Conservation (phyloP, 2,329 filamentous ascomycete species). For the Penicillium capsulatum region DNA sequence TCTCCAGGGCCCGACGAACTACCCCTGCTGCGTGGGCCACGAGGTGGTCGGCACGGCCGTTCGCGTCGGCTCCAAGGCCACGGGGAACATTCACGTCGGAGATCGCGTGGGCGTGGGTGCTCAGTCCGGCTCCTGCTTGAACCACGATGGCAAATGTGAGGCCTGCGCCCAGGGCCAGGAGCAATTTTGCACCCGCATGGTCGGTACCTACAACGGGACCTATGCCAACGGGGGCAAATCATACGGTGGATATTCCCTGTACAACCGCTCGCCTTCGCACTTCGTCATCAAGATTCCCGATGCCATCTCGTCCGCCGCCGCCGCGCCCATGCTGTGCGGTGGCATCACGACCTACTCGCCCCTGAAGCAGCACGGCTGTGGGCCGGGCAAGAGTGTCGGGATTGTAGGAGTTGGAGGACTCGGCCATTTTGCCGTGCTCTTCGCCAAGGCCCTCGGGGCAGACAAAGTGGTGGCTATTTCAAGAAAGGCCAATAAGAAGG, state of each 20-base stretch:
- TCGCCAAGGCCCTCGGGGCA: conserved; percentile 62
- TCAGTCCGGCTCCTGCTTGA: conserved; percentile 53
- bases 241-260: conserved; percentile 62
- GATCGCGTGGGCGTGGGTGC: conserved; percentile 54
- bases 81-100: conserved; percentile 31
- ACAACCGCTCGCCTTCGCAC: conserved; percentile 52
- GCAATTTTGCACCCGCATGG: conserved; percentile 30
- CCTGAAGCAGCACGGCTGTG: conserved; percentile 60
- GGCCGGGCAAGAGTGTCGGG: conserved; percentile 65
- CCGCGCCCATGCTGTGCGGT: conserved; percentile 69
- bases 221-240: conserved; percentile 54
- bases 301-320: conserved; percentile 44
- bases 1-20: conserved; percentile 29
- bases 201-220: conserved; percentile 29
- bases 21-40: conserved; percentile 56
- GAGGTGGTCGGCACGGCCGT: conserved; percentile 61
- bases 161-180: conserved; percentile 45
- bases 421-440: conserved; percentile 67
- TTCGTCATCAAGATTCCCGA: conserved; percentile 59
- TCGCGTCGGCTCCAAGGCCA: conserved; percentile 49
- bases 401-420: conserved; percentile 69
- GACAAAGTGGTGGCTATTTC: conserved; percentile 56
- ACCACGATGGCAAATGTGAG: conserved; percentile 46
- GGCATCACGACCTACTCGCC: conserved; percentile 70
- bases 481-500: conserved; percentile 47